These are phyloP conservation scores for Zelonia costaricensis DNA, from an alignment of 208 protist species.

Conservation along the genomic window DNA sequence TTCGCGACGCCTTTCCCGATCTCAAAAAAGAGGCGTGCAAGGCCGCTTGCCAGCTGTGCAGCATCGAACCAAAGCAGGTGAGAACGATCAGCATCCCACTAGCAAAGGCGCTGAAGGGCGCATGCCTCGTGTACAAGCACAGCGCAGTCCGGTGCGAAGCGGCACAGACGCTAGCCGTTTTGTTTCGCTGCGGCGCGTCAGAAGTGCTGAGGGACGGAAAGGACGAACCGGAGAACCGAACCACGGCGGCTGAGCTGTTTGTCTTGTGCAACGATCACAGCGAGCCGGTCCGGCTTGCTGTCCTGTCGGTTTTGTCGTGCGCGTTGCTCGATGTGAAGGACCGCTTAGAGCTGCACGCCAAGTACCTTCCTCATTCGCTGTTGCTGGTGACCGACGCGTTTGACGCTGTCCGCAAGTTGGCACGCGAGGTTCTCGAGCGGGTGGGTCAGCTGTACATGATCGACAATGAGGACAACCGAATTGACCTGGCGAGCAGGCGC, in stretches of 20 bases:
- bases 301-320: constrained; percentile 57
- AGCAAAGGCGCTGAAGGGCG: constrained; percentile 63
- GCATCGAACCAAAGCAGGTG: constrained; percentile 75
- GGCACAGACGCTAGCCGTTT: constrained; percentile 49
- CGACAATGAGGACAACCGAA: constrained; percentile 91
- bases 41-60: constrained; percentile 62
- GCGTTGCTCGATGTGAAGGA: constrained; percentile 80
- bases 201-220: constrained; percentile 71
- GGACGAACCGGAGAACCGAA: constrained; percentile 65
- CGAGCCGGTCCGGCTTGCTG: constrained; percentile 64
- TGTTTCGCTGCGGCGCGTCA: constrained; percentile 73
- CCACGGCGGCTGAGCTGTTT: constrained; percentile 60
- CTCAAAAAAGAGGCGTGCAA: constrained; percentile 87
- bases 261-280: constrained; percentile 86
- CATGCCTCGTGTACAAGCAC: constrained; percentile 87
- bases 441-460: constrained; percentile 79
- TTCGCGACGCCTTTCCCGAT: constrained; percentile 76
- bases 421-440: constrained; percentile 47
- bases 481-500: constrained; percentile 75
- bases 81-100: constrained; percentile 65
- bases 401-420: constrained; percentile 48
- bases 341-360: constrained; percentile 76
- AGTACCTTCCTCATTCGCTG: constrained; percentile 81
- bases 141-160: constrained; percentile 71
- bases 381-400: constrained; percentile 76